phyloP scores from a whole-genome alignment of 371 early-diverging fungal genomes.

The Nematocida displodere region DNA sequence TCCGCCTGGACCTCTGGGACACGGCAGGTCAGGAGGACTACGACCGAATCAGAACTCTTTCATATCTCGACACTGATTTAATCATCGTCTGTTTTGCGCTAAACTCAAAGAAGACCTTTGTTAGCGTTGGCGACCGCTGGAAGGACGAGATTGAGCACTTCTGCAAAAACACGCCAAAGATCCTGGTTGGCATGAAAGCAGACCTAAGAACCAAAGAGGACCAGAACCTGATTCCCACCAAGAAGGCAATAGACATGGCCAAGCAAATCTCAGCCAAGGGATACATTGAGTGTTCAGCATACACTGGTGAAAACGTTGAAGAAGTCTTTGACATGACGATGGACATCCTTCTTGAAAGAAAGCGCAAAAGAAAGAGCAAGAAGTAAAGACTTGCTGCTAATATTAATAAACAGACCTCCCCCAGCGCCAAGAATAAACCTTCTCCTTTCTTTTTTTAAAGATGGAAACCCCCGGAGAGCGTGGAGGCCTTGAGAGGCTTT shows the following conservation, averaged over 20 bases:
- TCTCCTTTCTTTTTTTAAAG: background rate
- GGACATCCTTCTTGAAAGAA: constrained; percentile 52
- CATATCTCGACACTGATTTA: constrained; percentile 79
- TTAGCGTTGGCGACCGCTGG: constrained; percentile 74
- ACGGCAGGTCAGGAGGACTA: constrained; percentile 80
- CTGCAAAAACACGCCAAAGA: constrained; percentile 72
- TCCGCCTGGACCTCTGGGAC: constrained; percentile 73
- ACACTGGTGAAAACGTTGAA: constrained; percentile 86
- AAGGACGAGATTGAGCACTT: constrained; percentile 82
- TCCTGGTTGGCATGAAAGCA: constrained; percentile 92
- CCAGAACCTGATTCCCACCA: constrained; percentile 45
- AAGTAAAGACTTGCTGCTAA: background rate
- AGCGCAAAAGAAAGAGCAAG: constrained; percentile 36
- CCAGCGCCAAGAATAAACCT: background rate
- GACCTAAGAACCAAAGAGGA: constrained; percentile 72
- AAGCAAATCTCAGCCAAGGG: constrained; percentile 80
- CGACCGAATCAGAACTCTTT: constrained; percentile 73
- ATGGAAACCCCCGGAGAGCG: background rate
- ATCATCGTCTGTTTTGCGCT: constrained; percentile 77
- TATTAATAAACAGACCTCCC: background rate
- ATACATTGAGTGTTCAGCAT: constrained; percentile 89
- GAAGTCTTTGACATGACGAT: constrained; percentile 95
- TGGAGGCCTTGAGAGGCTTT: background rate
- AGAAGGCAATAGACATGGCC: constrained; percentile 67
- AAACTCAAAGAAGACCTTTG: constrained; percentile 71